Evolutionary conservation across 768 basidiomycete species (phyloP).

Genomic region (Kwoniella mangroviensis): DNA sequence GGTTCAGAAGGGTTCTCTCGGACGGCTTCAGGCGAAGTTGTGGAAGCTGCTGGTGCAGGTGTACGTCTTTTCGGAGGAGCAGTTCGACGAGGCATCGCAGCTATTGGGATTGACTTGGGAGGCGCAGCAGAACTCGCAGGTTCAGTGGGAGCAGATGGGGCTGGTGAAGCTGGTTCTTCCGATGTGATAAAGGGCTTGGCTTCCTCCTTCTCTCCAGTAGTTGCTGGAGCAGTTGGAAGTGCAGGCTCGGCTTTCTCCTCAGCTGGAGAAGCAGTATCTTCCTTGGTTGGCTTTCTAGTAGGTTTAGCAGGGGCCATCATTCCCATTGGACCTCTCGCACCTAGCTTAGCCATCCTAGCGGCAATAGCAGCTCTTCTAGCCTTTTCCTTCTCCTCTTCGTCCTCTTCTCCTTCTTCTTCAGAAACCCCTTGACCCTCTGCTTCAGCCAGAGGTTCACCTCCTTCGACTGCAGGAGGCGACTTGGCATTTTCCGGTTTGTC

Average conservation of each 20-base stretch:
- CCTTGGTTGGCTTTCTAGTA: slow-evolving; percentile 63
- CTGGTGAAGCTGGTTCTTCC: slow-evolving; percentile 10
- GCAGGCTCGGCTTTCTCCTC: slow-evolving; percentile 19
- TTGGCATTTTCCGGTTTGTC: slow-evolving; percentile 12
- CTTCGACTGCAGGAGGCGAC: slow-evolving; percentile 20
- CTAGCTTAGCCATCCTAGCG: slow-evolving; percentile 89
- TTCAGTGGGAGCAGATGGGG: slow-evolving; percentile 6
- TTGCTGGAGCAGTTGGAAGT: slow-evolving; percentile 10
- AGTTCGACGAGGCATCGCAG: slow-evolving; percentile 72
- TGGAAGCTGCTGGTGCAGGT: slow-evolving; percentile 16
- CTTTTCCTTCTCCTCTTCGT: slow-evolving; percentile 55
- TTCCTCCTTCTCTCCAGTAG: slow-evolving; percentile 5
- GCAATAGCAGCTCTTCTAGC: slow-evolving; percentile 76
- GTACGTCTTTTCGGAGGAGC: slow-evolving; percentile 67
- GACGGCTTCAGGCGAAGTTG: slow-evolving; percentile 6
- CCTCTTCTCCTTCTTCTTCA: slow-evolving; percentile 61
- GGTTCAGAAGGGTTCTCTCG: slow-evolving; percentile 20
- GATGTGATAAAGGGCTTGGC: background rate
- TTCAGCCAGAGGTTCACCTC: slow-evolving; percentile 19
- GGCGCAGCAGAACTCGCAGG: slow-evolving; percentile 27
- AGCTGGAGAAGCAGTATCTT: slow-evolving; percentile 56
- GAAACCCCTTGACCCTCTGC: slow-evolving; percentile 60
- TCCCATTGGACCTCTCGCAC: slow-evolving; percentile 64
- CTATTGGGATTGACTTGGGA: slow-evolving; percentile 68
- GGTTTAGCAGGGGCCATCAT: slow-evolving; percentile 74